Base-by-base conservation (phyloP, 257 asterid species). In the Rauvolfia tetraphylla region DNA sequence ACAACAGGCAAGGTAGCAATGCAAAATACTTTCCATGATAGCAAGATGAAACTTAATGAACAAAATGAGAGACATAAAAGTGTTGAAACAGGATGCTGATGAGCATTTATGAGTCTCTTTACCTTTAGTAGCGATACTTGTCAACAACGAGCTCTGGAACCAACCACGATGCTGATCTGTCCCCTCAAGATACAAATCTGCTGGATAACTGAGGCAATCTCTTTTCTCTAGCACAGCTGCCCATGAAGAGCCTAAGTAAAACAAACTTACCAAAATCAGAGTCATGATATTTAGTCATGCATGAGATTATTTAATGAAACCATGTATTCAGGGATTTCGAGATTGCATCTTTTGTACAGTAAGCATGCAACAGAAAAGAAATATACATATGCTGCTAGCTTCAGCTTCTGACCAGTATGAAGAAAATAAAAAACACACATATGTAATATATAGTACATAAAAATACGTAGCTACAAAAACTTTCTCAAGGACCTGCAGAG, bases 91-190 rank as follows among this genome's bases (percentile, higher is more conserved):
- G 20, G 22, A 65, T 53, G 61, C 38, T 39, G 0, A 48, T 61
- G 72, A 38, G 68, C 27, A 46, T 54, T 62, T 58, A 36, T 36
- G 36, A 46, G 49, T 61, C 74, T 74, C 61, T 83, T 79, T 81
- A 92, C 99, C 99, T 83, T 91, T 91, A 13, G 98, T 87, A 49
- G 99, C 99, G 85, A 92, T 61, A 85, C 99, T 95, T 25, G 98
- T 92, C 82, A 95, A 79, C 79, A 95, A 81, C 70, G 98, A 95
- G 87, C 99, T 95, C 49, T 95, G 99, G 86, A 95, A 95, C 99
- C 99, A 95, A 80, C 99, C 99, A 76, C 99, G 99, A 87, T 95
- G 99, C 88, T 95, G 99, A 89, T 95, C 99, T 72, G 99, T 90
- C 61, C 99, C 99, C 88, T 95, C 99, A 12, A 95, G 92, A 83